Percentiles rank a stretch among this genome's conserved stretches.
These are phyloP conservation scores for Priceomyces medius DNA, from an alignment of 805 yeast species.

Conservation along the genomic window DNA sequence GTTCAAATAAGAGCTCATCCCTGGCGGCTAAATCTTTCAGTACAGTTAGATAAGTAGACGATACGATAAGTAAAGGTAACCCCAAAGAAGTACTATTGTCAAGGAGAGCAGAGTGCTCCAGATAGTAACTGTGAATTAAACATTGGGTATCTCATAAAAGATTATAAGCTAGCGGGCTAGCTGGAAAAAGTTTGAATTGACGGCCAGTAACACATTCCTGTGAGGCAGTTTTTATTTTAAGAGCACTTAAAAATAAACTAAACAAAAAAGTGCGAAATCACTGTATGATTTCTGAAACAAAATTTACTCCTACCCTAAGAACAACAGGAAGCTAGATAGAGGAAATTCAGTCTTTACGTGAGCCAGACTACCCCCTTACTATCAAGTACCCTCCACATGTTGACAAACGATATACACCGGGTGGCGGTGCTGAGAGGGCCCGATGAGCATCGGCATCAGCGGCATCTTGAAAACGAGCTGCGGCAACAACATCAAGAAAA, in stretches of 20 bases:
- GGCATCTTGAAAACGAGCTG: background rate
- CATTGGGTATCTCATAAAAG: background rate
- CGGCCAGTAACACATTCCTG: background rate
- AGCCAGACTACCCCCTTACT: background rate
- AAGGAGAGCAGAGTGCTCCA: background rate
- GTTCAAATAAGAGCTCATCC: background rate
- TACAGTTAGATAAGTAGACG: background rate
- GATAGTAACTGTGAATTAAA: background rate
- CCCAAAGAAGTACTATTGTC: background rate
- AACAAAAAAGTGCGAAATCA: background rate
- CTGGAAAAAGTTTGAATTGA: background rate
- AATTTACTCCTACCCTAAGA: background rate
- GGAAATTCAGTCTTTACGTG: background rate
- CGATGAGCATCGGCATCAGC: background rate
- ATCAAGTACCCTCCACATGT: background rate
- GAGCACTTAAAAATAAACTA: background rate
- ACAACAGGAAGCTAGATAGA: background rate
- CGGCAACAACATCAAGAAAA: background rate
- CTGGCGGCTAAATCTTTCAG: background rate
- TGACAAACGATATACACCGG: background rate
- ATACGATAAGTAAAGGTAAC: background rate
- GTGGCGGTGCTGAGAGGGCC: background rate
- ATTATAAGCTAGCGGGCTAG: background rate
- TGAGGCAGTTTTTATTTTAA: background rate
- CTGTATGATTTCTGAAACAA: slow-evolving; percentile 1